These are phyloP conservation scores for Botrytis hyacinthi DNA, from an alignment of 2,329 filamentous ascomycete species.

Conservation along the genomic window DNA sequence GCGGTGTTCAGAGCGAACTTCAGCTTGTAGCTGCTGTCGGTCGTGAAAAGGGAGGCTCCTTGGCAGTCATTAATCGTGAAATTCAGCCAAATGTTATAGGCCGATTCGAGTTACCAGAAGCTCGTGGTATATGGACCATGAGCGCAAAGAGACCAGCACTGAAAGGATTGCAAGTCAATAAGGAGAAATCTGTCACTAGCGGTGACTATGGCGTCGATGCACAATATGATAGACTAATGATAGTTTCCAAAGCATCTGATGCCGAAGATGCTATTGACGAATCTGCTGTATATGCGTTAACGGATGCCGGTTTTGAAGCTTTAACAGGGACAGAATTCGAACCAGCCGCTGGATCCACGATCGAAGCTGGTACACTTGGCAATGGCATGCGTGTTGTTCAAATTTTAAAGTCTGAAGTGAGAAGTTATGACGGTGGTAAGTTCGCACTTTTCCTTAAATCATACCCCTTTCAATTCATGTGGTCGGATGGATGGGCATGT, in stretches of 20 bases:
- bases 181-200: slow-evolving; percentile 49
- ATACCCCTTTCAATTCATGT: background rate
- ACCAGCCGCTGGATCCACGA: slow-evolving; percentile 78
- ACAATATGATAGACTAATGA: slow-evolving; percentile 76
- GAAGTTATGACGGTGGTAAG: slow-evolving; percentile 86
- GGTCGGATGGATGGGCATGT: slow-evolving; percentile 13
- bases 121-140: slow-evolving; percentile 79
- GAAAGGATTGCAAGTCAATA: slow-evolving; percentile 51
- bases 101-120: slow-evolving; percentile 69
- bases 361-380: slow-evolving; percentile 83
- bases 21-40: slow-evolving; percentile 63
- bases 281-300: slow-evolving; percentile 75
- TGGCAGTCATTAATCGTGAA: slow-evolving; percentile 75
- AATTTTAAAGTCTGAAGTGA: slow-evolving; percentile 79
- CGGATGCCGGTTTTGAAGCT: slow-evolving; percentile 70
- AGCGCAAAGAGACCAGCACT: slow-evolving; percentile 65
- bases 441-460: slow-evolving; percentile 34
- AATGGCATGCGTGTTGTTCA: slow-evolving; percentile 80
- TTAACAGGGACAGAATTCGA: slow-evolving; percentile 88
- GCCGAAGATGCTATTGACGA: slow-evolving; percentile 66
- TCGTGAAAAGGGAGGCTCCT: slow-evolving; percentile 61
- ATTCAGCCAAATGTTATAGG: slow-evolving; percentile 72
- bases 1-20: slow-evolving; percentile 54
- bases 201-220: slow-evolving; percentile 56
- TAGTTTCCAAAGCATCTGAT: slow-evolving; percentile 67